Evolutionary conservation across 1,284 basidiomycete genomes (phyloP).

Genomic region (Ceratobasidium sp.): DNA sequence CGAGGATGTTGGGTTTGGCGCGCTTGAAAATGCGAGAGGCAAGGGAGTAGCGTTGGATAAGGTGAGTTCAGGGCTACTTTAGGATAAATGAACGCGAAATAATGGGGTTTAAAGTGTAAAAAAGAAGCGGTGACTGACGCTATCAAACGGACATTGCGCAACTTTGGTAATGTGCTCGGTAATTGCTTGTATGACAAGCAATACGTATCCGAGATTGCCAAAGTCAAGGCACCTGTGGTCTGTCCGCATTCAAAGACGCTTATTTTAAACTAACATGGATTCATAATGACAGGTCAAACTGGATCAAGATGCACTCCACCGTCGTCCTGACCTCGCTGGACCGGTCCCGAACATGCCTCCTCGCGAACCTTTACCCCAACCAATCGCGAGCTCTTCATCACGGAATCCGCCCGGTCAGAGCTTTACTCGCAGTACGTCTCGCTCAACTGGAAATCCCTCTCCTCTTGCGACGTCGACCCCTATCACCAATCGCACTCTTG

Average conservation of each 20-base stretch:
- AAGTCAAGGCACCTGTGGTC: constrained; percentile 83
- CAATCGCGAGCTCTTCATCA: not conserved
- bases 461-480: constrained; percentile 33
- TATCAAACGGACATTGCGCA: constrained; percentile 87
- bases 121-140: constrained; percentile 98
- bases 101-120: constrained; percentile 70
- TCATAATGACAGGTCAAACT: constrained; percentile 67
- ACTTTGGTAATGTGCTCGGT: constrained; percentile 93
- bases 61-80: constrained; percentile 52
- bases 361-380: constrained; percentile 7
- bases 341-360: constrained; percentile 29
- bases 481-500: constrained; percentile 14
- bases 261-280: constrained; percentile 3
- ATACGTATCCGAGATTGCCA: constrained; percentile 82
- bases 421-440: not conserved
- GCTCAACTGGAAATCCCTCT: constrained; percentile 30
- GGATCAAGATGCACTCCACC: constrained; percentile 72
- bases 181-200: constrained; percentile 96
- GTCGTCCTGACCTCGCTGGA: constrained; percentile 74
- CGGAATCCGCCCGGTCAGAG: constrained; percentile 9
- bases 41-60: constrained; percentile 92
- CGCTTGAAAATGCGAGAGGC: constrained; percentile 81
- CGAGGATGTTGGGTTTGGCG: constrained; percentile 93
- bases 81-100: not conserved
- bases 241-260: constrained; percentile 46